Evolutionary conservation across 108 stramenopile species (phyloP), one percentile per base, ranked within the genome.

Genomic region (Skeletonema potamos): DNA sequence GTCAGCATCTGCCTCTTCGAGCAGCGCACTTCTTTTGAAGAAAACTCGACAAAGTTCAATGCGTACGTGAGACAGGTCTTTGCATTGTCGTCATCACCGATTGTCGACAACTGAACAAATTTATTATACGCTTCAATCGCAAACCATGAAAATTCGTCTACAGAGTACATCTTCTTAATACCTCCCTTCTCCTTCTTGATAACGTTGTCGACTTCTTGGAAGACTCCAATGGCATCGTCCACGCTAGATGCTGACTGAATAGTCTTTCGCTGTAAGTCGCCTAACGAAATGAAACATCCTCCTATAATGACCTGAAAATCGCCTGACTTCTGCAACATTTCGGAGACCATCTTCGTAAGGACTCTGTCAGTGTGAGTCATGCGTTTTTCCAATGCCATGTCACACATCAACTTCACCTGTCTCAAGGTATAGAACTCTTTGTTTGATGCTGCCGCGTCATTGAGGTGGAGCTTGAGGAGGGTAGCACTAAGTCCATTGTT

Each of bases 61-160:
- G 76, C 69, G 26, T 54, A 58, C 13, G 76, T 51, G 44, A 70
- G 56, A 3, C 73, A 54, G 8, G 26, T 55, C 12, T 70, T 70
- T 12, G 76, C 76, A 51, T 54, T 67, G 13, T 44, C 13, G 29
- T 48, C 24, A 60, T 84, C 84, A 22, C 80, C 76, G 4, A 82
- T 64, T 17, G 67, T 43, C 54, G 51, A 59, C 5, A 77, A 63
- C 17, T 74, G 37, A 28, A 76, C 58, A 10, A 70, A 80, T 15
- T 65, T 30, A 56, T 84, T 84, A 44, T 84, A 62, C 0, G 69
- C 72, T 41, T 84, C 80, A 20, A 77, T 66, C 0, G 63, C 36
- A 48, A 84, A 75, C 80, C 80, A 84, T 29, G 57, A 54, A 54
- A 84, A 68, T 3, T 84, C 79, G 7, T 57, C 58, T 28, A 55